phyloP scores from a whole-genome alignment of 2,329 filamentous ascomycete genomes.

The Nothomitra cinnamomea region DNA sequence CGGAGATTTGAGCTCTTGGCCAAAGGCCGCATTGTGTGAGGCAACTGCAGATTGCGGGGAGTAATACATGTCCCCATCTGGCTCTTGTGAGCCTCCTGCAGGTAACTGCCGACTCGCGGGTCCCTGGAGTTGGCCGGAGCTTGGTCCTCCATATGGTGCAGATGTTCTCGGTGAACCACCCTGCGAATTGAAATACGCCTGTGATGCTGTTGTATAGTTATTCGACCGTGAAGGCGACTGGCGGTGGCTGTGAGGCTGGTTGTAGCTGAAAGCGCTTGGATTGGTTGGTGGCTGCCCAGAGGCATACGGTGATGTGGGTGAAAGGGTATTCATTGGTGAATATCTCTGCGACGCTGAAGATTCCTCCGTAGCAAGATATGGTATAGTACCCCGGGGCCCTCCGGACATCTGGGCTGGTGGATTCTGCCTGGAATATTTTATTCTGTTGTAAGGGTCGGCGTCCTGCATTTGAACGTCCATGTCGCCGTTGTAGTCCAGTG shows the following conservation, averaged over 20 bases:
- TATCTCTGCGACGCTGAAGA: conserved; percentile 80
- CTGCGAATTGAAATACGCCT: conserved; percentile 41
- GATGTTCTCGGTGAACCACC: conserved; percentile 20
- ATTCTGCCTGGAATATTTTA: conserved; percentile 48
- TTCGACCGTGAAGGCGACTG: conserved; percentile 63
- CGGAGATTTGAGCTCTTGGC: conserved; percentile 33
- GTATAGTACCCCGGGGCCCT: background rate
- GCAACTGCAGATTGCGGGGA: conserved; percentile 56
- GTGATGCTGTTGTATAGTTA: conserved; percentile 38
- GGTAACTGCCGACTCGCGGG: conserved; percentile 36
- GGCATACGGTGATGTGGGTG: conserved; percentile 64
- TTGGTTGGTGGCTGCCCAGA: conserved; percentile 37
- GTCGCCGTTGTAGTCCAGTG: conserved; percentile 18
- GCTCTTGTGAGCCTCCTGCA: conserved; percentile 53
- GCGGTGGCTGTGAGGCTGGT: conserved; percentile 38
- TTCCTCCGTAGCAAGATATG: conserved; percentile 50
- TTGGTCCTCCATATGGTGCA: conserved; percentile 8
- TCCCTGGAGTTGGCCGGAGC: background rate
- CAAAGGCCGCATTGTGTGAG: conserved; percentile 51
- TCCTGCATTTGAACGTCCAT: conserved; percentile 22
- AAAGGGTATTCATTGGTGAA: conserved; percentile 84
- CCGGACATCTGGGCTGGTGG: conserved; percentile 31
- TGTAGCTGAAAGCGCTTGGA: conserved; percentile 26
- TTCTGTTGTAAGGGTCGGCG: conserved; percentile 7
- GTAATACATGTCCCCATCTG: conserved; percentile 28